Base-by-base conservation (phyloP, 306 rosid genomes). In the Clitoria ternatea region DNA sequence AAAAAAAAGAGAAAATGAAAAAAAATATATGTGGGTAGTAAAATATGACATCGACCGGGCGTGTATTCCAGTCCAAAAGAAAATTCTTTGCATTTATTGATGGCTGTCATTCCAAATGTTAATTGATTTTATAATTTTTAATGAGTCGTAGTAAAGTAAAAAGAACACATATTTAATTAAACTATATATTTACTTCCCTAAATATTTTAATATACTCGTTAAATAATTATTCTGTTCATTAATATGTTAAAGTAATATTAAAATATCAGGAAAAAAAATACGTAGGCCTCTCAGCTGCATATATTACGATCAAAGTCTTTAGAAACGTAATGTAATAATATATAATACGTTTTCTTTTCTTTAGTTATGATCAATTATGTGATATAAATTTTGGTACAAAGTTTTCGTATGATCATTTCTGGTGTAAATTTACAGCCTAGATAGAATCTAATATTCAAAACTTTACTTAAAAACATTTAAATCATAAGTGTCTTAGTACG, bases 31-130 rank as follows among this genome's bases (percentile, higher is more conserved):
- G 84, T 80, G 84, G 84, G 78, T 50, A 11, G 13, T 14, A 81
- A 12, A 12, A 65, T 39, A n/a, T 71, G 81, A 76, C 35, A 53
- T 50, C 4, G 85, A 76, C 85, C 61, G 42, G 69, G 63, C 76
- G 48, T 65, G 52, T 66, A 60, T 57, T 72, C 50, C 56, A 52
- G 85, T 72, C 85, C 85, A 76, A 72, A 72, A 71, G 81, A 76
- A 76, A 72, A n/a, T 66, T 66, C 75, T 27, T 29, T 66, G 71
- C 53, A 50, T 69, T 57, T 19, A 17, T 39, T 40, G 23, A 18
- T 72, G 37, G 64, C 26, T 66, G 40, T 48, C 69, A 15, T 19
- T 39, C 52, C 44, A 23, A 61, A 33, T 6, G 43, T 61, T 14
- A 29, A 29, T 24, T 24, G 12, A 10, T 36, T 52, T 23, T 45